Evolutionary conservation across 176 grass and related monocot species (phyloP).

Genomic region (Themeda triandra): DNA sequence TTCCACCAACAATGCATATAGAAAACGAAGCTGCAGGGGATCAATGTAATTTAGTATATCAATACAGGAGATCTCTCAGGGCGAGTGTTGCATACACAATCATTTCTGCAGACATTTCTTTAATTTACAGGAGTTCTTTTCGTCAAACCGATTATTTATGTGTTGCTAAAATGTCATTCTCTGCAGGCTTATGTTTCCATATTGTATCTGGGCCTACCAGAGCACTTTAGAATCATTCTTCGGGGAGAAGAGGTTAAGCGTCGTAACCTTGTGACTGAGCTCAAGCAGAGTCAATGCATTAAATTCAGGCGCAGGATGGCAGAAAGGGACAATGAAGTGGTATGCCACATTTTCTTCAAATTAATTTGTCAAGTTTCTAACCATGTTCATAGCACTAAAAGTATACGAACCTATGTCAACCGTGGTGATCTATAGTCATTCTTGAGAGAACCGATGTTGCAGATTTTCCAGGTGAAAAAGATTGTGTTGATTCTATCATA

Average conservation of each 20-base stretch:
- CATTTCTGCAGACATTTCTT: not conserved
- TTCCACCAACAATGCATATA: not conserved
- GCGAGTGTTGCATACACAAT: not conserved
- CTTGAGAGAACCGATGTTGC: not conserved
- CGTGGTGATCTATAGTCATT: not conserved
- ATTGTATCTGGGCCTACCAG: conserved; percentile 32
- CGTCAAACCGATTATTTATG: not conserved
- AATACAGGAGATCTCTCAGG: conserved; percentile 31
- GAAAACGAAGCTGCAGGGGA: not conserved
- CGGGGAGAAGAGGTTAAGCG: conserved; percentile 17
- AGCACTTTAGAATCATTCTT: conserved; percentile 32
- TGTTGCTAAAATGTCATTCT: not conserved
- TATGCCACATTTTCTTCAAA: not conserved
- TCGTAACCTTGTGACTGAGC: conserved; percentile 30
- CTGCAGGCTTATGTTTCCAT: conserved; percentile 38
- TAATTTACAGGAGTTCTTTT: not conserved
- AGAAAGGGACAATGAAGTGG: conserved; percentile 23
- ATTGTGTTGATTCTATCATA: not conserved
- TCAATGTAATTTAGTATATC: conserved; percentile 25
- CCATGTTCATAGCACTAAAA: not conserved
- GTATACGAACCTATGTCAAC: not conserved
- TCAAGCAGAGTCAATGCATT: conserved; percentile 24
- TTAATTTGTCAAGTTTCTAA: not conserved
- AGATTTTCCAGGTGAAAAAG: not conserved
- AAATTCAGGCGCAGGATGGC: not conserved